These are phyloP conservation scores for Parietaria judaica DNA, from an alignment of 306 rosid genomes.

Conservation along the genomic window DNA sequence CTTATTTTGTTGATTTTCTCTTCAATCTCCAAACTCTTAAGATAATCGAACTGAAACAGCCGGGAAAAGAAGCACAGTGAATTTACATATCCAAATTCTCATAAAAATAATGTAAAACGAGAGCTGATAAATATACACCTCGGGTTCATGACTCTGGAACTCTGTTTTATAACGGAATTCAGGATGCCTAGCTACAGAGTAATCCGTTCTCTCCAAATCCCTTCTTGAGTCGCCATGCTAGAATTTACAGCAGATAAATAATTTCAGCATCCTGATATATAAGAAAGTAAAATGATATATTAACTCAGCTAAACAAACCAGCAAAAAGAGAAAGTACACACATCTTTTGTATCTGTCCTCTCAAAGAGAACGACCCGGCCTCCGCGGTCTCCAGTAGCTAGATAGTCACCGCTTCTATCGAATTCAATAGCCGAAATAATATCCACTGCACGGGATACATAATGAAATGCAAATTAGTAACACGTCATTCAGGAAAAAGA, in stretches of 20 bases:
- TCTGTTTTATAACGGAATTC: conserved; percentile 98
- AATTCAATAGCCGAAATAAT: conserved; percentile 98
- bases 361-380: conserved; percentile 99
- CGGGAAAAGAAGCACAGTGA: conserved; percentile 8
- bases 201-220: conserved; percentile 79
- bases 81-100: conserved; percentile 11
- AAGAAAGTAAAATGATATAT: not conserved
- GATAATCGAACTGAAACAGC: conserved; percentile 79
- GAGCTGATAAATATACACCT: conserved; percentile 33
- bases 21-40: conserved; percentile 99
- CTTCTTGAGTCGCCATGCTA: conserved; percentile 76
- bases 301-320: conserved; percentile 13
- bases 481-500: conserved; percentile 12
- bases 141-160: conserved; percentile 99
- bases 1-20: conserved; percentile 99
- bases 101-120: conserved; percentile 1
- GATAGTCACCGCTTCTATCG: conserved; percentile 91
- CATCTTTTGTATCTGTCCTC: conserved; percentile 91
- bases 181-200: conserved; percentile 74
- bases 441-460: conserved; percentile 63
- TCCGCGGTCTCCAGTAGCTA: conserved; percentile 99
- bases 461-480: conserved; percentile 15
- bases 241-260: conserved; percentile 20
- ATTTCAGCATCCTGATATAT: conserved; percentile 12
- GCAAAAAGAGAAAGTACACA: conserved; percentile 28